These are phyloP conservation scores for Ophiostoma himal-ulmi DNA, from an alignment of 2,329 filamentous ascomycete genomes.

Conservation along the genomic window DNA sequence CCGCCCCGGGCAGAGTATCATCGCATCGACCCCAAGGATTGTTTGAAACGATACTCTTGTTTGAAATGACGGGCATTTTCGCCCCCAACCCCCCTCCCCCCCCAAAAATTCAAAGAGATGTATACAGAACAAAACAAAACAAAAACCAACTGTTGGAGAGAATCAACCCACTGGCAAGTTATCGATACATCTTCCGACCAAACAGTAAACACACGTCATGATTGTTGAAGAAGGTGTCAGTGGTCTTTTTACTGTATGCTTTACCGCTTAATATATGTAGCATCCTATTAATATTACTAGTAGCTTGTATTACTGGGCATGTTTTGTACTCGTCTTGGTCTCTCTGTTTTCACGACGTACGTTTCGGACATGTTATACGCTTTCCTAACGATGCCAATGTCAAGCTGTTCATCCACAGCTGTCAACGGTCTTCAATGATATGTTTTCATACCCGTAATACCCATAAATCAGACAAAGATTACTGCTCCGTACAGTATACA, in stretches of 20 bases:
- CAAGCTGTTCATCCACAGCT: neutral
- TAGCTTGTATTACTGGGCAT: neutral
- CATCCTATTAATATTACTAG: neutral
- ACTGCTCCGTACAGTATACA: neutral
- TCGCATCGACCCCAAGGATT: neutral
- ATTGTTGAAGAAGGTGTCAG: neutral
- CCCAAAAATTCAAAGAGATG: neutral
- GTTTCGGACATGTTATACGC: too few relatives aligned
- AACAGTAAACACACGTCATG: neutral
- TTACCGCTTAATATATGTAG: neutral
- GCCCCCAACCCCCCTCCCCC: too few relatives aligned
- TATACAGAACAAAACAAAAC: neutral
- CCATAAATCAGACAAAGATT: neutral
- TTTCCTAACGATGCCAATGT: too few relatives aligned
- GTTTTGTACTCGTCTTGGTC: neutral
- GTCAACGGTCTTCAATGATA: neutral
- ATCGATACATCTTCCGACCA: neutral
- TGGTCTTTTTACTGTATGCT: neutral
- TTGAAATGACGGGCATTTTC: neutral
- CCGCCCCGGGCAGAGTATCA: constrained; percentile 7
- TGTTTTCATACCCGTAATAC: neutral
- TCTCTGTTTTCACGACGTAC: too few relatives aligned
- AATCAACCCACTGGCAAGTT: neutral
- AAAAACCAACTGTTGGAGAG: neutral
- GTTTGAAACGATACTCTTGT: neutral